A percentile compares a stretch with the other conserved stretches of the same genome.
Conservation (phyloP, 176 grass and related monocot genomes). For the Secale cereale region DNA sequence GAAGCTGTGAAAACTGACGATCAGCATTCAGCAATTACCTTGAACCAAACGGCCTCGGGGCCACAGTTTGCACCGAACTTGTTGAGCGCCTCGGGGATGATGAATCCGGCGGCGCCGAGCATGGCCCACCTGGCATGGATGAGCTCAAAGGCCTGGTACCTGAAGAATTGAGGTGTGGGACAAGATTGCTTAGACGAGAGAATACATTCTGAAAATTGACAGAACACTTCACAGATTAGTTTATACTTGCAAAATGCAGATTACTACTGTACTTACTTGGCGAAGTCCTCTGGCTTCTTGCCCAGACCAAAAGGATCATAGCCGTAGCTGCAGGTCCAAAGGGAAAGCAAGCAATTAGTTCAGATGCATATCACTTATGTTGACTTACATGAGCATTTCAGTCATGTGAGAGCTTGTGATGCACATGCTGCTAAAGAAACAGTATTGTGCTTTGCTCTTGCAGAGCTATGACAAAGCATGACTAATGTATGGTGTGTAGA, state of each 20-base stretch:
- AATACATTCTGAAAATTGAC: background rate
- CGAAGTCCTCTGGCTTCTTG: constrained; percentile 97
- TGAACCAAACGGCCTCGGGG: constrained; percentile 98
- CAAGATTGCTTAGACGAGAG: background rate
- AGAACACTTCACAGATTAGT: background rate
- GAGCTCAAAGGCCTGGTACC: constrained; percentile 93
- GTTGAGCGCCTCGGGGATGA: constrained; percentile 96
- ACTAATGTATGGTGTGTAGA: background rate
- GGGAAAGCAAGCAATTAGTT: background rate
- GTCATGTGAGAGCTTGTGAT: background rate
- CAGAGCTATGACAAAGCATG: background rate
- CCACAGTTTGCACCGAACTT: constrained; percentile 94
- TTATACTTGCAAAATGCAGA: background rate
- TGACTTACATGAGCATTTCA: background rate
- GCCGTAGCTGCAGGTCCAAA: constrained; percentile 68
- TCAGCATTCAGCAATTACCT: constrained; percentile 32
- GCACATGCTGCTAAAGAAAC: background rate
- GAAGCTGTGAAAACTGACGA: background rate
- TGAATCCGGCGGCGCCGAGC: constrained; percentile 90
- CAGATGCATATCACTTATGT: background rate
- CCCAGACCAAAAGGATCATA: constrained; percentile 94
- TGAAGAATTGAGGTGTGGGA: constrained; percentile 17
- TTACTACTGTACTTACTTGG: constrained; percentile 53
- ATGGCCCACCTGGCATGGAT: constrained; percentile 98
- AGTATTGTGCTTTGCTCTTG: background rate